Evolutionary conservation across 2,329 filamentous ascomycete species (phyloP).

Genomic region (Zalaria obscura): DNA sequence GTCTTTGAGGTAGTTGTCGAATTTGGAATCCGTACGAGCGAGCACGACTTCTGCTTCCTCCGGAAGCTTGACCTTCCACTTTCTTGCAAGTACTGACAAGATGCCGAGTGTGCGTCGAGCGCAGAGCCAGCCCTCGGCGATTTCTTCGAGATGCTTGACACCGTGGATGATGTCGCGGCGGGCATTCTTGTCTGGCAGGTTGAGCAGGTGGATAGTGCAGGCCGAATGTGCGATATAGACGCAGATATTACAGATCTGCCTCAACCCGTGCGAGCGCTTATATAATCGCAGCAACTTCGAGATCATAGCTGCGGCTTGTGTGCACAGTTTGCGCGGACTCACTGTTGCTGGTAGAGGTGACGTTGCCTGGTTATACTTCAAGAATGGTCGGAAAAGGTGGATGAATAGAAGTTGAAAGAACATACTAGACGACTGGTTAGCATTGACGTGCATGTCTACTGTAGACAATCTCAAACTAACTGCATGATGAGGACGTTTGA

Average conservation of each 20-base stretch:
- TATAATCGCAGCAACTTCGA: conserved; percentile 92
- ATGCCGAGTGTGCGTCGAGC: conserved; percentile 76
- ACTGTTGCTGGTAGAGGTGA: conserved; percentile 79
- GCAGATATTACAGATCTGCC: conserved; percentile 91
- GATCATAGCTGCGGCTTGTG: conserved; percentile 74
- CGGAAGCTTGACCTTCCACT: conserved; percentile 79
- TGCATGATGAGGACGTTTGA: conserved; percentile 75
- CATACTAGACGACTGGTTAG: conserved; percentile 50
- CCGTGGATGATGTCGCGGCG: conserved; percentile 82
- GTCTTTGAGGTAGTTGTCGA: conserved; percentile 53
- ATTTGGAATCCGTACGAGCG: conserved; percentile 65
- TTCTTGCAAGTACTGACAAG: conserved; percentile 68
- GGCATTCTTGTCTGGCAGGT: conserved; percentile 83
- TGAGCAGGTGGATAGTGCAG: conserved; percentile 86
- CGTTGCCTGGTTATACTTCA: conserved; percentile 70
- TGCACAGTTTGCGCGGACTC: conserved; percentile 81
- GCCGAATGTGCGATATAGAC: conserved; percentile 93
- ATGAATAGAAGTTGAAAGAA: conserved; percentile 94
- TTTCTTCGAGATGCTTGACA: conserved; percentile 84
- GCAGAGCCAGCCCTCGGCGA: conserved; percentile 87
- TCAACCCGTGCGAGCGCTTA: conserved; percentile 78
- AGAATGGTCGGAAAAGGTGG: conserved; percentile 85
- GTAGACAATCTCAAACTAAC: conserved; percentile 43
- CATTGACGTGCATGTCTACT: neutral
- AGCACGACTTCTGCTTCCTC: conserved; percentile 68